Base-by-base conservation (phyloP, 2,329 filamentous ascomycete species). In the Penicillium sp. region DNA sequence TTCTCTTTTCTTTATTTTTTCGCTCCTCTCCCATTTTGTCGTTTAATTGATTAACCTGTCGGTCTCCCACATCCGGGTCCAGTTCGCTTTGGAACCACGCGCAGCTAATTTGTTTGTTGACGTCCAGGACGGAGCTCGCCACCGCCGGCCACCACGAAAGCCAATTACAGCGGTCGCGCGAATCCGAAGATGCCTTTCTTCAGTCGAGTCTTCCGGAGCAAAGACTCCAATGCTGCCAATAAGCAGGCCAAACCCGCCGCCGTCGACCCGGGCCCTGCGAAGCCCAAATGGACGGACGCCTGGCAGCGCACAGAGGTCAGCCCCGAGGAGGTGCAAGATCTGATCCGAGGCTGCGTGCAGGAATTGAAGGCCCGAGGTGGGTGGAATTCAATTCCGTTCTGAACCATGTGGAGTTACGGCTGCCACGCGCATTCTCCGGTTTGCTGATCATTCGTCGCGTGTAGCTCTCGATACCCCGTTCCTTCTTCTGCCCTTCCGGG, bases 331-430 rank as follows among this genome's bases (percentile, higher is more conserved):
- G 84, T 98, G 39, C 85, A 90, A 61, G 89, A 95, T 64, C 74
- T 98, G 52, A 76, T 97, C 42, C 80, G 84, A 65, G 82, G 84
- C 56, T 96, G 89, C 73, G 94, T 90, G 9, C 78, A 84, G 46
- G 93, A 98, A 73, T 80, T 98, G 69, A 98, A 97, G 74, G 85
- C 86, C 50, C 81, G 90, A 87, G 91, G 91, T 95, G 82, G 60
- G 81, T 71, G 38, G 28, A 18, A 51, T 54, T 52, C 31, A 18
- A 51, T 54, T 52, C 31, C 50, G 40, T 51, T 59, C 48, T 40
- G 42, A 52, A 57, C 49, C 55, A 47, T 56, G 47, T 48, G 45
- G 49, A 50, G 42, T 42, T 48, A 54, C 50, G 39, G 34, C 44
- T 49, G 47, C 48, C 50, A 53, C 48, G 50, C 52, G 55, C 59